Evolutionary conservation across 441 rosid genomes (phyloP).

Genomic region (Omphalea diandra): DNA sequence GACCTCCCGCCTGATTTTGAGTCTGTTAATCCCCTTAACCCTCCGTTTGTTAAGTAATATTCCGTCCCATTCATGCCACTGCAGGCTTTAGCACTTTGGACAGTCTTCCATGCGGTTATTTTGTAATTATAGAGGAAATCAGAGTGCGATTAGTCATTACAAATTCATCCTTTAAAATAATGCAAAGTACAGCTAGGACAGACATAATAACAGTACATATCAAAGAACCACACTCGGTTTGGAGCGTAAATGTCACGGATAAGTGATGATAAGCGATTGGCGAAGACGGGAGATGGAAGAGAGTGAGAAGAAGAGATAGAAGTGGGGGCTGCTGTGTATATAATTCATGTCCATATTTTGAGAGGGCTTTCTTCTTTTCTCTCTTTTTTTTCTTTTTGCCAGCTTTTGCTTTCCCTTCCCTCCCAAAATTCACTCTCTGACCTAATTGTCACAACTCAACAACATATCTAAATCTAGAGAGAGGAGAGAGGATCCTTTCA

Average conservation of each 20-base stretch:
- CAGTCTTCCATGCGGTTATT: background rate
- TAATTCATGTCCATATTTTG: slow-evolving; percentile 47
- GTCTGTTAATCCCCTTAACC: slow-evolving; percentile 16
- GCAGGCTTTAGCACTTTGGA: background rate
- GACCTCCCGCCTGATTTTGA: slow-evolving; percentile 47
- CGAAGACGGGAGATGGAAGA: slow-evolving; percentile 1
- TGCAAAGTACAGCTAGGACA: slow-evolving; percentile 38
- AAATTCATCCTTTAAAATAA: slow-evolving; percentile 27
- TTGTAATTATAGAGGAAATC: background rate
- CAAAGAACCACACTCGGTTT: slow-evolving; percentile 19
- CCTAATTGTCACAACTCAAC: slow-evolving; percentile 3
- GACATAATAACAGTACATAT: slow-evolving; percentile 35
- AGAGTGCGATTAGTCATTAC: slow-evolving; percentile 11
- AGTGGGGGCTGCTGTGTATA: slow-evolving; percentile 38
- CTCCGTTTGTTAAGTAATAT: slow-evolving; percentile 15
- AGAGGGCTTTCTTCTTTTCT: slow-evolving; percentile 22
- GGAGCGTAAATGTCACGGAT: slow-evolving; percentile 22
- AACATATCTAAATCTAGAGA: slow-evolving; percentile 21
- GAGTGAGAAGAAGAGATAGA: slow-evolving; percentile 28
- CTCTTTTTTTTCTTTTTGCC: no score
- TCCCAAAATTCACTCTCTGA: slow-evolving; percentile 28
- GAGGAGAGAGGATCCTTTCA: slow-evolving; percentile 20
- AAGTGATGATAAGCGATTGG: background rate
- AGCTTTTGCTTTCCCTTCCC: slow-evolving; percentile 49
- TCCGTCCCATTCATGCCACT: slow-evolving; percentile 55